phyloP scores from a whole-genome alignment of 2,329 filamentous ascomycete species.

The Aspergillus chevalieri region DNA sequence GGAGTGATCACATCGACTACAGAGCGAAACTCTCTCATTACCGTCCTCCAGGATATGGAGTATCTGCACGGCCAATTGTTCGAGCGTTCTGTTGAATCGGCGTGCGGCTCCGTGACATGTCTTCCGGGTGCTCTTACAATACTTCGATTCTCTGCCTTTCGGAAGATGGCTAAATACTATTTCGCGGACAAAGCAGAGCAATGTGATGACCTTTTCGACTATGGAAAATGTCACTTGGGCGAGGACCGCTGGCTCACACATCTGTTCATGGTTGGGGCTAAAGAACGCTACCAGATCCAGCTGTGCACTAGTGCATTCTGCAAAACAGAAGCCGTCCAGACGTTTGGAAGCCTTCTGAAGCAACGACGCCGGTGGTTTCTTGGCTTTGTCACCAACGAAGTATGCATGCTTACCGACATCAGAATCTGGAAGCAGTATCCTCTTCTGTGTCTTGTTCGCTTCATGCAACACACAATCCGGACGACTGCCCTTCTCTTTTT shows the following conservation, averaged over 20 bases:
- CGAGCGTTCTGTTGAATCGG: constrained; percentile 90
- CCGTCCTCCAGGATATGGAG: constrained; percentile 93
- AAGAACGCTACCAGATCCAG: constrained; percentile 89
- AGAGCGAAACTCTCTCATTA: constrained; percentile 79
- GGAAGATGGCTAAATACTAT: constrained; percentile 96
- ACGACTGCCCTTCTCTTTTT: constrained; percentile 92
- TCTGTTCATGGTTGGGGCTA: constrained; percentile 96
- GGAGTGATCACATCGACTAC: constrained; percentile 95
- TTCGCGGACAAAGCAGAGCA: constrained; percentile 96
- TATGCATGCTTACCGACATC: constrained; percentile 94
- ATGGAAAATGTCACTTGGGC: constrained; percentile 88
- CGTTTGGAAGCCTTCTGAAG: constrained; percentile 77
- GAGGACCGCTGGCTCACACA: constrained; percentile 97
- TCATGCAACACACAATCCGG: constrained; percentile 93
- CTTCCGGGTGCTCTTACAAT: constrained; percentile 93
- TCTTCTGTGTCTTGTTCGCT: constrained; percentile 74
- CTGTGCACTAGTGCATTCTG: constrained; percentile 98
- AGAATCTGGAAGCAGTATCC: constrained; percentile 89
- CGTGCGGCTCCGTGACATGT: constrained; percentile 89
- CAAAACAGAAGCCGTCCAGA: constrained; percentile 95
- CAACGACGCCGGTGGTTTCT: constrained; percentile 95
- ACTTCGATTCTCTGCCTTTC: constrained; percentile 90
- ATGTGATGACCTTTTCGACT: constrained; percentile 93
- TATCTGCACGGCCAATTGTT: constrained; percentile 96
- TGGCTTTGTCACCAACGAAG: constrained; percentile 95